Conservation (phyloP, 805 yeast species). For the Lachancea mirantina region DNA sequence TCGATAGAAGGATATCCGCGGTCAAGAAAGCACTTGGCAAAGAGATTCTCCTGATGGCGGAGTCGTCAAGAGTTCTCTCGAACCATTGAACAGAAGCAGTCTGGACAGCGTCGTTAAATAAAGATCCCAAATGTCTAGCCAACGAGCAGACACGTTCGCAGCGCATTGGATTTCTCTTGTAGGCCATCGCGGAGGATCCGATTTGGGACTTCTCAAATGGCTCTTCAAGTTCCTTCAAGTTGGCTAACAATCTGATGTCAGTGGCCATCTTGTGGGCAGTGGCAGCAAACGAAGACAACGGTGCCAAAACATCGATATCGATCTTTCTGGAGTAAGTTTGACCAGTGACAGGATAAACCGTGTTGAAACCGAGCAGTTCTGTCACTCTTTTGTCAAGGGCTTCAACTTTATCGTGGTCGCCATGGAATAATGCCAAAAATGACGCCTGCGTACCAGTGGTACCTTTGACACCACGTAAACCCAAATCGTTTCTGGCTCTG, state of each 20-base stretch:
- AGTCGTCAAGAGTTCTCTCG: conserved; percentile 96
- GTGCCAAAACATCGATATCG: conserved; percentile 88
- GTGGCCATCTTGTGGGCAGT: conserved; percentile 97
- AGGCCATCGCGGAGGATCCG: conserved; percentile 98
- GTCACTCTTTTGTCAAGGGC: conserved; percentile 85
- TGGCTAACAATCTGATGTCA: conserved; percentile 90
- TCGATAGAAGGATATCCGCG: conserved; percentile 85
- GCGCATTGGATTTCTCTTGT: conserved; percentile 99
- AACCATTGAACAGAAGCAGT: conserved; percentile 99
- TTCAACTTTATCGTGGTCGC: conserved; percentile 95
- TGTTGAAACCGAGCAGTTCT: conserved; percentile 86
- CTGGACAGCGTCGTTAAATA: conserved; percentile 88
- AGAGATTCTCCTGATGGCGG: conserved; percentile 95
- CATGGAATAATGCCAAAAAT: conserved; percentile 89
- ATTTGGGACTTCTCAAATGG: conserved; percentile 98
- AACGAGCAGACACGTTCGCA: conserved; percentile 98
- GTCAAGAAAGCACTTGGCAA: conserved; percentile 95
- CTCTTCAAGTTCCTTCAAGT: conserved; percentile 95
- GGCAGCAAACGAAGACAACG: conserved; percentile 91
- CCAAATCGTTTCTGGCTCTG: conserved; percentile 94
- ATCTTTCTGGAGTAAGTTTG: conserved; percentile 99
- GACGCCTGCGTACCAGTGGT: conserved; percentile 99
- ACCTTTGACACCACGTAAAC: conserved; percentile 97
- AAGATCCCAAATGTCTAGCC: conserved; percentile 88
- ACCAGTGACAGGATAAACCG: conserved; percentile 95